phyloP scores from a whole-genome alignment of 495 filamentous ascomycete genomes.

The Hypoxylon lienhwacheense region DNA sequence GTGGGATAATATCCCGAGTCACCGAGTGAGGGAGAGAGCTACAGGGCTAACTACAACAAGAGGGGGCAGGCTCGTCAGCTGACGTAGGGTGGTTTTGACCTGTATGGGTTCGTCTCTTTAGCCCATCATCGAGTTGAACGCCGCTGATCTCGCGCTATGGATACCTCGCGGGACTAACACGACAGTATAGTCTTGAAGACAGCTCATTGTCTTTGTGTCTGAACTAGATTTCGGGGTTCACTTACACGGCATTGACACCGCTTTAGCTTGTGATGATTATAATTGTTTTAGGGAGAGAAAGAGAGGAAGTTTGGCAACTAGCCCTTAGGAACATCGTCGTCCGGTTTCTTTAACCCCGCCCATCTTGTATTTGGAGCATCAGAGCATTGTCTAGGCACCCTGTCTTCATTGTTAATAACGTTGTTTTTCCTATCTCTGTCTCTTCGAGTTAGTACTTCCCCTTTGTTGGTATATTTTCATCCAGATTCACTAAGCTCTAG shows the following conservation, averaged over 20 bases:
- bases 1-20: too few species aligned
- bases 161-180: slow-evolving; percentile 20
- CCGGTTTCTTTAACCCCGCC: not conserved
- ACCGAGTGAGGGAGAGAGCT: too few species aligned
- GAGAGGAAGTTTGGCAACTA: too few species aligned
- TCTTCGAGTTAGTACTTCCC: slow-evolving; percentile 1
- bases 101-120: slow-evolving; percentile 2
- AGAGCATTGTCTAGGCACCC: slow-evolving; percentile 4
- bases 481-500: not conserved
- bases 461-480: slow-evolving; percentile 3
- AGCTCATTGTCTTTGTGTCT: not conserved
- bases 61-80: too few species aligned
- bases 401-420: slow-evolving; percentile 19
- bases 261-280: slow-evolving; percentile 18
- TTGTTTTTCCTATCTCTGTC: not conserved
- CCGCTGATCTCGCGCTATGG: slow-evolving; percentile 1
- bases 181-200: slow-evolving; percentile 16
- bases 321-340: not conserved
- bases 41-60: too few species aligned
- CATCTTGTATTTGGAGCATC: not conserved
- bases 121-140: not conserved
- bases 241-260: slow-evolving; percentile 13
- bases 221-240: slow-evolving; percentile 4
- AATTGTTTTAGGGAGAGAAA: too few species aligned
- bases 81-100: not conserved